A percentile compares a stretch with the other conserved stretches of the same genome.
Conservation (phyloP, 345 rosid species). For the Acer yangbiense region DNA sequence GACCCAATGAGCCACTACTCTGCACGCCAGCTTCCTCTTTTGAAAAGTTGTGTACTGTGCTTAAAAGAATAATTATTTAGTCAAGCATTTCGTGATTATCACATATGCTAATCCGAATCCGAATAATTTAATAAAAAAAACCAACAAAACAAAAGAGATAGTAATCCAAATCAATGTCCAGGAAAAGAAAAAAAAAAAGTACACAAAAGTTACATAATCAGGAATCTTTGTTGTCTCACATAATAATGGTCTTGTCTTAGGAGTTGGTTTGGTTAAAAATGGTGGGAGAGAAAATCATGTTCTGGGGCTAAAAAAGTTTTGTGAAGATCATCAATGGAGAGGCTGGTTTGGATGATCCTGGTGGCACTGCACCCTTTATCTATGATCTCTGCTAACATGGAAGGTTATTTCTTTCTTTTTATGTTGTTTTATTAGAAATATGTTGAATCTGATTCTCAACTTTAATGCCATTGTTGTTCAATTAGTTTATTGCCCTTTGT, state of each 20-base stretch:
- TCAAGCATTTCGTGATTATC: no score
- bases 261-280: background rate
- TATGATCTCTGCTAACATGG: slow-evolving; percentile 36
- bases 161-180: background rate
- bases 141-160: background rate
- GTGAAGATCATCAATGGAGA: slow-evolving; percentile 29
- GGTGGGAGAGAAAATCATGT: background rate
- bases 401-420: slow-evolving; percentile 24
- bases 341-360: slow-evolving; percentile 29
- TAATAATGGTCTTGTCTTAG: background rate
- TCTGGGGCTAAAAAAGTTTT: background rate
- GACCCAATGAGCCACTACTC: background rate
- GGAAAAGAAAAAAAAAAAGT: background rate
- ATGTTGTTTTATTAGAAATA: background rate
- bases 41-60: background rate
- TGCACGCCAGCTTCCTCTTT: slow-evolving; percentile 10
- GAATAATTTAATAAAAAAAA: no score
- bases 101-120: no score
- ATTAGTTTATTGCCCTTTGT: no score
- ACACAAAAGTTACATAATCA: slow-evolving; percentile 8
- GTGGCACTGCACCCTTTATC: slow-evolving; percentile 19
- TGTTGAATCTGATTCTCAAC: background rate
- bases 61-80: no score
- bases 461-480: background rate
- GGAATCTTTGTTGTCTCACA: slow-evolving; percentile 2